Conservation (phyloP, 2,329 filamentous ascomycete species). For the Laburnicola sp. region DNA sequence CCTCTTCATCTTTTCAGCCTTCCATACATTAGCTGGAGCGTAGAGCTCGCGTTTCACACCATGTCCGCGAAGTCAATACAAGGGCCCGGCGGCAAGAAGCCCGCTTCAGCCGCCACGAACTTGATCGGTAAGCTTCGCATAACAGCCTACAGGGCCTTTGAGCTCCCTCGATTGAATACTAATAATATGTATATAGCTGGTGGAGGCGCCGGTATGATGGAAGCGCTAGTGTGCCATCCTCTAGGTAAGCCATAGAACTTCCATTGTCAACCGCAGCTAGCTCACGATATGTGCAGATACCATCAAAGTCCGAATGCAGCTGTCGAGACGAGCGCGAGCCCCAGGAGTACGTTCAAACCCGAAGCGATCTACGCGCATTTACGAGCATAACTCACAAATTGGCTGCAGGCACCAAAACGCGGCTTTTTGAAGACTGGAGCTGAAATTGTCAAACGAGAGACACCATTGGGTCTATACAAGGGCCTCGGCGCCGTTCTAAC, state of each 20-base stretch:
- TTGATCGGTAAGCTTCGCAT: slow-evolving; percentile 71
- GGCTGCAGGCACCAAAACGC: slow-evolving; percentile 65
- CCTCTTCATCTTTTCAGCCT: background rate
- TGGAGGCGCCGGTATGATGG: slow-evolving; percentile 98
- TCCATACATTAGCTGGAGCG: too few relatives aligned
- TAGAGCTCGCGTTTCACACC: slow-evolving; percentile 17
- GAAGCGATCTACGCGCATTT: background rate
- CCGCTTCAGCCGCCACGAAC: slow-evolving; percentile 84
- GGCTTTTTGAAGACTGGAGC: slow-evolving; percentile 85
- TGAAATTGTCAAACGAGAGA: slow-evolving; percentile 88
- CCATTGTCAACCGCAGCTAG: background rate
- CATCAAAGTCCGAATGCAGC: slow-evolving; percentile 99
- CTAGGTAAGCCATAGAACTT: slow-evolving; percentile 63
- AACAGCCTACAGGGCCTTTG: slow-evolving; percentile 4
- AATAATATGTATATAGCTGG: slow-evolving; percentile 65
- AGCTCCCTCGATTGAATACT: slow-evolving; percentile 12
- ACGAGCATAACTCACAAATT: slow-evolving; percentile 2
- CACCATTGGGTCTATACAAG: slow-evolving; percentile 92
- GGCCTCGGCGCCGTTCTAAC: slow-evolving; percentile 95
- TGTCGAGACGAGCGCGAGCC: slow-evolving; percentile 79
- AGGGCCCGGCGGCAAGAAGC: slow-evolving; percentile 68
- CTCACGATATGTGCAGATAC: slow-evolving; percentile 66
- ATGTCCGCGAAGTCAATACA: slow-evolving; percentile 65
- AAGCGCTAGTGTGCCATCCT: slow-evolving; percentile 93
- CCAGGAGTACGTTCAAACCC: slow-evolving; percentile 65